Evolutionary conservation across 192 early-diverging fungal genomes (phyloP).

Genomic region (Chytriomyces hyalinus): DNA sequence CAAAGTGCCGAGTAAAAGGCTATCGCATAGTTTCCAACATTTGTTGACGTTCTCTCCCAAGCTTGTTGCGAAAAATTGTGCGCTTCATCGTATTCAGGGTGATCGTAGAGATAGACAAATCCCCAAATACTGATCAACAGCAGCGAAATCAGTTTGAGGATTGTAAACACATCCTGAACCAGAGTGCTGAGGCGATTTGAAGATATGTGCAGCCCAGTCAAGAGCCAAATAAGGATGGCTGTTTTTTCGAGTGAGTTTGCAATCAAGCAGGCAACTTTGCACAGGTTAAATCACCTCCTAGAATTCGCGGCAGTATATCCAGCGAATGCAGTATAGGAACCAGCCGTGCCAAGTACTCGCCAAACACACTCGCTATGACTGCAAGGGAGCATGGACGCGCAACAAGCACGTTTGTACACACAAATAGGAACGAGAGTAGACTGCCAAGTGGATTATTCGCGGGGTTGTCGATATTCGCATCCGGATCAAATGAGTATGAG

Average conservation of each 20-base stretch:
- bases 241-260: slow-evolving; percentile 49
- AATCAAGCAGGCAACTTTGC: no score
- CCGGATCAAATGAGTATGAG: slow-evolving; percentile 48
- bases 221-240: slow-evolving; percentile 44
- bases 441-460: slow-evolving; percentile 51
- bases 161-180: slow-evolving; percentile 55
- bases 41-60: slow-evolving; percentile 62
- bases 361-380: slow-evolving; percentile 77
- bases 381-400: slow-evolving; percentile 67
- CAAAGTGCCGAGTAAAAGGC: slow-evolving; percentile 71
- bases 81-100: slow-evolving; percentile 28
- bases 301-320: background rate
- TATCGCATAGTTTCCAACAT: slow-evolving; percentile 71
- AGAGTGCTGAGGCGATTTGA: slow-evolving; percentile 42
- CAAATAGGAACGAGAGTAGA: slow-evolving; percentile 75
- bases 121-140: slow-evolving; percentile 48
- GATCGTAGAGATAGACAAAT: slow-evolving; percentile 29
- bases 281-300: slow-evolving; percentile 1
- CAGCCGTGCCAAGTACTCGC: slow-evolving; percentile 77
- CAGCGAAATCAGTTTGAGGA: slow-evolving; percentile 49
- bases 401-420: slow-evolving; percentile 74
- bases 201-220: slow-evolving; percentile 49
- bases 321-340: slow-evolving; percentile 19
- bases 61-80: slow-evolving; percentile 66
- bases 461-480: background rate